phyloP scores from a whole-genome alignment of 2,329 filamentous ascomycete genomes.

The Penicillium sp. region DNA sequence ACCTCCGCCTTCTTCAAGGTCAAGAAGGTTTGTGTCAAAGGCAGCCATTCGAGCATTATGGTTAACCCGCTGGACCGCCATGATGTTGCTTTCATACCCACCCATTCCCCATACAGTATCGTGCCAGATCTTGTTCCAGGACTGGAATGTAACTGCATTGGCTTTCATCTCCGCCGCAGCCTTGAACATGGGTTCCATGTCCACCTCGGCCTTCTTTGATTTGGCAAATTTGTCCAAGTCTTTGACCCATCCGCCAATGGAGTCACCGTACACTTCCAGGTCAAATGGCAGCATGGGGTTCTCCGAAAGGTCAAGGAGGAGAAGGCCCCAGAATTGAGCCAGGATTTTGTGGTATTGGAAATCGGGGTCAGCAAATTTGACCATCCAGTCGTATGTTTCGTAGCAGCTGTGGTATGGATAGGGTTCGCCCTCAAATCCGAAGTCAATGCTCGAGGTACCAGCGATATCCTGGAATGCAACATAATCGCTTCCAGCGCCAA shows the following conservation, averaged over 20 bases:
- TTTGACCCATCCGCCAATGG: conserved; percentile 56
- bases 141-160: conserved; percentile 57
- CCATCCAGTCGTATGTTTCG: conserved; percentile 82
- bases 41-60: conserved; percentile 71
- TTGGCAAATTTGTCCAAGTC: conserved; percentile 59
- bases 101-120: conserved; percentile 59
- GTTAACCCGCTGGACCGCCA: conserved; percentile 58
- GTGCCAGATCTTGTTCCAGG: conserved; percentile 73
- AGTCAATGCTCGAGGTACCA: conserved; percentile 76
- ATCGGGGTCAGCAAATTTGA: conserved; percentile 66
- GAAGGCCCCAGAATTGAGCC: conserved; percentile 67
- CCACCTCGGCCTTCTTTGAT: conserved; percentile 45
- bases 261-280: conserved; percentile 61
- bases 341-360: conserved; percentile 74
- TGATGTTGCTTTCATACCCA: conserved; percentile 64
- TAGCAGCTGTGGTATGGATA: conserved; percentile 76
- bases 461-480: conserved; percentile 86
- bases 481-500: conserved; percentile 72
- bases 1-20: conserved; percentile 61
- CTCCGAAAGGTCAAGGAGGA: conserved; percentile 79
- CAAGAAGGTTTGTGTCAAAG: conserved; percentile 77
- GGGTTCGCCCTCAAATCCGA: conserved; percentile 61
- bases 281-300: conserved; percentile 75
- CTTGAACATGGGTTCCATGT: conserved; percentile 53
- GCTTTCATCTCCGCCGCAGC: conserved; percentile 55